Evolutionary conservation across 2,329 filamentous ascomycete species (phyloP).

Genomic region (Ophidiomyces ophidiicola): DNA sequence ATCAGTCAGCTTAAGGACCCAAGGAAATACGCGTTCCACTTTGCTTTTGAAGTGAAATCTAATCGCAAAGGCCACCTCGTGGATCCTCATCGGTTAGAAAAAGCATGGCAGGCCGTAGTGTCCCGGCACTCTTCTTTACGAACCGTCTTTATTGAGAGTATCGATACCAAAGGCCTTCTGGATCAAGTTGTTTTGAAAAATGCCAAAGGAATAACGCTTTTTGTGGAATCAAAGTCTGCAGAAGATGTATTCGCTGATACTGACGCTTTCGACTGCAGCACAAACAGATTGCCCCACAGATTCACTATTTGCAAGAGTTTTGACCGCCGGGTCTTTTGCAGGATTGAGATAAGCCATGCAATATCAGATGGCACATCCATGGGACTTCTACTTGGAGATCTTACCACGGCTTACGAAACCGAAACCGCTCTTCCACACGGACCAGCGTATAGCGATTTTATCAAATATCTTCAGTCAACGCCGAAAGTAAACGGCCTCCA

Average conservation of each 20-base stretch:
- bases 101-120: conserved; percentile 26
- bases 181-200: conserved; percentile 29
- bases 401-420: conserved; percentile 24
- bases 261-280: conserved; percentile 20
- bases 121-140: conserved; percentile 25
- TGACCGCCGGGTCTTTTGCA: conserved; percentile 23
- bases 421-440: conserved; percentile 21
- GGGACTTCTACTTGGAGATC: conserved; percentile 24
- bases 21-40: conserved; percentile 27
- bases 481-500: conserved; percentile 20
- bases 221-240: conserved; percentile 22
- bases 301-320: conserved; percentile 25
- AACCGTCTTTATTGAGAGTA: conserved; percentile 27
- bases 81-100: conserved; percentile 21
- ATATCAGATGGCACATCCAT: conserved; percentile 29
- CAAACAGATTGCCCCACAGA: conserved; percentile 25
- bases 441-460: conserved; percentile 29
- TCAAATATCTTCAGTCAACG: conserved; percentile 24
- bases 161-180: conserved; percentile 25
- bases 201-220: conserved; percentile 19
- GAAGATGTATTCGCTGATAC: conserved; percentile 21
- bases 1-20: conserved; percentile 29
- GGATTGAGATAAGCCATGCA: conserved; percentile 30
- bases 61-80: conserved; percentile 15
- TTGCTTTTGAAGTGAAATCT: conserved; percentile 25